These are phyloP conservation scores for Aphanomyces astaci DNA, from an alignment of 352 stramenopile genomes.

Conservation along the genomic window DNA sequence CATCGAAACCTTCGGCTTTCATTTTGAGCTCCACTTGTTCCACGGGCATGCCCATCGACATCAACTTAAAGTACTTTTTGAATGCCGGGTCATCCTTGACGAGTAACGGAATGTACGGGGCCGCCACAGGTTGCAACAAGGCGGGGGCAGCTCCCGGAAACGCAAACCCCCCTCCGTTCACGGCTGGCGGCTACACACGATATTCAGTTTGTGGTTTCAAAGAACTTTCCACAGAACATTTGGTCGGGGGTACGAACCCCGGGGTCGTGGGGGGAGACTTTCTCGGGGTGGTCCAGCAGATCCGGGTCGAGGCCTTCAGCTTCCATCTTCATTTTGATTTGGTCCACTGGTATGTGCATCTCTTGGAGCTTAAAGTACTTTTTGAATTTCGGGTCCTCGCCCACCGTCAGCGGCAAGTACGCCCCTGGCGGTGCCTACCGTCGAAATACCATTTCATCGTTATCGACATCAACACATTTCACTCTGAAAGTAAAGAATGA, in stretches of 20 bases:
- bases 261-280: slow-evolving; percentile 66
- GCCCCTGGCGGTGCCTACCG: slow-evolving; percentile 48
- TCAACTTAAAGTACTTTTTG: slow-evolving; percentile 79
- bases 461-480: no score
- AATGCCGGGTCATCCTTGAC: slow-evolving; percentile 67
- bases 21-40: slow-evolving; percentile 83
- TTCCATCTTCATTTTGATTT: slow-evolving; percentile 85
- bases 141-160: no score
- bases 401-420: slow-evolving; percentile 61
- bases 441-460: neutral
- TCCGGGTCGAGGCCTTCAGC: slow-evolving; percentile 58
- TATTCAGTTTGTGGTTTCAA: no score
- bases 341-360: slow-evolving; percentile 71
- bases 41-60: slow-evolving; percentile 69
- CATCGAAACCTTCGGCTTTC: slow-evolving; percentile 54
- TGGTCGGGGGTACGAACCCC: slow-evolving; percentile 39
- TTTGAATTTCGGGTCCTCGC: slow-evolving; percentile 67
- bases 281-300: slow-evolving; percentile 53
- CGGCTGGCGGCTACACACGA: neutral
- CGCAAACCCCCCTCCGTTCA: no score
- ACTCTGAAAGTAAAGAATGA: no score
- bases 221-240: neutral
- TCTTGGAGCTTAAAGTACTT: slow-evolving; percentile 84
- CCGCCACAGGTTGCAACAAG: neutral
- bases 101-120: slow-evolving; percentile 57